A percentile compares a stretch with the other conserved stretches of the same genome.
Evolutionary conservation across 2,329 filamentous ascomycete species (phyloP).

Genomic region (Didymella sp.): DNA sequence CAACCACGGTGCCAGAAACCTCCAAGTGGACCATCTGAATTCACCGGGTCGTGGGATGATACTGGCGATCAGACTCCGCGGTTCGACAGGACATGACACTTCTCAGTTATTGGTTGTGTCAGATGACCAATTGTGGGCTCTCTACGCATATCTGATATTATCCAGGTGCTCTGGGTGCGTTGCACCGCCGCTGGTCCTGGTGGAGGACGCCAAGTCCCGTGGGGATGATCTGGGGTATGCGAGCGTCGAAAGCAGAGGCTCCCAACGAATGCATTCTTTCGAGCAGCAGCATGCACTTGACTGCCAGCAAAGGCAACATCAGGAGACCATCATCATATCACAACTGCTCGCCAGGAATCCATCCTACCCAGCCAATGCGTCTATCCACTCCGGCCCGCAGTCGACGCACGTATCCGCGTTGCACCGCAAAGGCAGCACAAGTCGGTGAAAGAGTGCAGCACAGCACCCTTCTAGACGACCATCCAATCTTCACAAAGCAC

Average conservation of each 20-base stretch:
- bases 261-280: constrained; percentile 18
- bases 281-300: constrained; percentile 6
- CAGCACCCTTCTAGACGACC: constrained; percentile 1
- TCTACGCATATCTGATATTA: constrained; percentile 20
- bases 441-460: constrained; percentile 20
- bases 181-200: constrained; percentile 30
- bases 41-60: constrained; percentile 17
- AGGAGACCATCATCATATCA: constrained; percentile 28
- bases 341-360: constrained; percentile 21
- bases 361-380: constrained; percentile 15
- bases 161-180: constrained; percentile 27
- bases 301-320: constrained; percentile 13
- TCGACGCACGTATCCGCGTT: constrained; percentile 27
- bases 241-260: constrained; percentile 26
- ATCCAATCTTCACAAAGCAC: constrained; percentile 10
- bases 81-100: constrained; percentile 16
- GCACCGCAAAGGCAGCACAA: constrained; percentile 24
- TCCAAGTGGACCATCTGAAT: constrained; percentile 11
- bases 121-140: constrained; percentile 25
- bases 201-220: constrained; percentile 21
- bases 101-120: constrained; percentile 20
- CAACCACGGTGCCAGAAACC: background rate
- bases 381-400: constrained; percentile 29
- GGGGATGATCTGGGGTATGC: constrained; percentile 34
- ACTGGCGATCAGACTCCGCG: constrained; percentile 19